Conservation (phyloP, 2,329 filamentous ascomycete species). For the Paecilomyces variotii region DNA sequence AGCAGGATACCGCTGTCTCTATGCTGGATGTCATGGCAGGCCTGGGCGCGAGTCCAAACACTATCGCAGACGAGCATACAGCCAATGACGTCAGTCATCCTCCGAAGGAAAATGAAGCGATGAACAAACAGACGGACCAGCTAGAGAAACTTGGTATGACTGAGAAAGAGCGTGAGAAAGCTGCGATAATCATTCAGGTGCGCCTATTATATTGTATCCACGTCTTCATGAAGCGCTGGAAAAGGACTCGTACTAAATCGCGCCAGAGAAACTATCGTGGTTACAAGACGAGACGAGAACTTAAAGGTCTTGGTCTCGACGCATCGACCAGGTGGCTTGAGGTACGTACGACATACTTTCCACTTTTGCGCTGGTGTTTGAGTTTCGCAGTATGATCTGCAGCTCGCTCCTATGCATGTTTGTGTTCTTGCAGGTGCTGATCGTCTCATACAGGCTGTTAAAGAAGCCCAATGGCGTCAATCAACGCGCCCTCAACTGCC, state of each 20-base stretch:
- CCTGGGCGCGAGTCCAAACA: background rate
- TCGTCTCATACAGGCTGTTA: constrained; percentile 35
- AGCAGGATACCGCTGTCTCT: background rate
- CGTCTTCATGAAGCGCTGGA: background rate
- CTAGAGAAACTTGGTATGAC: background rate
- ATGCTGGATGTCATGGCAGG: background rate
- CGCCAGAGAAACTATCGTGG: constrained; percentile 9
- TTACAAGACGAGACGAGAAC: constrained; percentile 7
- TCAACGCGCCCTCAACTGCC: constrained; percentile 37
- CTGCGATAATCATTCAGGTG: background rate
- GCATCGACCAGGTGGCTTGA: constrained; percentile 8
- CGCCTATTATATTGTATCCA: background rate
- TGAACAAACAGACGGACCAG: background rate
- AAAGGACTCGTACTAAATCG: background rate
- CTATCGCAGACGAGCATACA: background rate
- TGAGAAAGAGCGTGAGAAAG: background rate
- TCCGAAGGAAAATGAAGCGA: background rate
- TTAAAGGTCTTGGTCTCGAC: constrained; percentile 6
- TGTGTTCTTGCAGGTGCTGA: background rate
- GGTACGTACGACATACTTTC: background rate
- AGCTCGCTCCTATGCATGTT: background rate
- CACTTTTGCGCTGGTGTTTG: background rate
- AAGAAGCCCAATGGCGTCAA: constrained; percentile 50
- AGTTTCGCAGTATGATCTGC: background rate
- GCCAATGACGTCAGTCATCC: background rate